Evolutionary conservation across 306 rosid genomes (phyloP), one percentile per base, ranked within the genome.

Genomic region (Sicyos baderoa): DNA sequence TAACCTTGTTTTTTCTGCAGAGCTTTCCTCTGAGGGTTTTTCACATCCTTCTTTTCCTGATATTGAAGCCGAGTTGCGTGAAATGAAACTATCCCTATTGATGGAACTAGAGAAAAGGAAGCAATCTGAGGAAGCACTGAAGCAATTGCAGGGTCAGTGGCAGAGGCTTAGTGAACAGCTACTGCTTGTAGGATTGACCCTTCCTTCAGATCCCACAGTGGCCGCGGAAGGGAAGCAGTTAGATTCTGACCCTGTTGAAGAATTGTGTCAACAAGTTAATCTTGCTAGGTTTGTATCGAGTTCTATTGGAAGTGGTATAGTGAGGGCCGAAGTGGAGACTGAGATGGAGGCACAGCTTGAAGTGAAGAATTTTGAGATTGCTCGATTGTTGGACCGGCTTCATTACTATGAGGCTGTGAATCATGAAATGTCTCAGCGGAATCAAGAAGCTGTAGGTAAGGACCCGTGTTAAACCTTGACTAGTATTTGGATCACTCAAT

Each of bases 391-490:
- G 51, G 99, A 93, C 75, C 89, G 96, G 40, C 96, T 93, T 42
- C 90, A 27, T 53, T 90, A 78, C 78, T 93, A 93, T 73, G 96
- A 90, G 89, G 90, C 90, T 27, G 91, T 86, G 90, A 93, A 90
- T 79, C 89, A 81, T 83, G 99, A 93, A 85, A 90, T 93, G 99
- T 90, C 89, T 73, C 99, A 93, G 86, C 82, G 99, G 82, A 93
- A 93, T 79, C 94, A 85, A 84, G 97, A 93, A 48, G 95, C 88
- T 76, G 79, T 93, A 11, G 99, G 99, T 93, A 49, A 88, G 97
- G 95, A 76, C 59, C 60, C n/a, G n/a, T 71, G 52, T 44, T 21
- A 64, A 21, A 29, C n/a, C 50, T 37, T 2, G 7, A 21, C 9
- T 65, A 23, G 6, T 9, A 32, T 62, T 62, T 3, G 5, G 48